Conservation (phyloP, 768 basidiomycete species). For the Lentinus tigrinus region DNA sequence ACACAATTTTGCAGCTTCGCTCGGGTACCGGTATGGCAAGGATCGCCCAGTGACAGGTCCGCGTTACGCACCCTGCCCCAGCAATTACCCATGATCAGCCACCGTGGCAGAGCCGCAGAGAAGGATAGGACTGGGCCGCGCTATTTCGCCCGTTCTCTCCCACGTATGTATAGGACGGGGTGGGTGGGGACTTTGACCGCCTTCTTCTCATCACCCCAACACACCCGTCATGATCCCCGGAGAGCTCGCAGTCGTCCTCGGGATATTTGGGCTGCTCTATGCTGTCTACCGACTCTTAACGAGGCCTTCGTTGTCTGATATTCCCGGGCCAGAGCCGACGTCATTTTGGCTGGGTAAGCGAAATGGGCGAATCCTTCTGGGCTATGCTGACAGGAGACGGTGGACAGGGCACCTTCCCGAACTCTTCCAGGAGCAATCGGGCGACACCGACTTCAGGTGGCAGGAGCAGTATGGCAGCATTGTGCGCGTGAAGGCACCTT, state of each 20-base stretch:
- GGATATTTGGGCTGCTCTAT: slow-evolving; percentile 12
- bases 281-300: slow-evolving; percentile 15
- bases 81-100: not conserved
- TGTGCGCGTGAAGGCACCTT: slow-evolving; percentile 49
- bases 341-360: slow-evolving; percentile 47
- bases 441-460: slow-evolving; percentile 52
- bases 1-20: too few species aligned
- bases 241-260: slow-evolving; percentile 6
- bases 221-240: slow-evolving; percentile 3
- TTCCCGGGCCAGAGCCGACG: slow-evolving; percentile 49
- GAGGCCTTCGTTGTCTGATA: slow-evolving; percentile 42
- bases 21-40: too few species aligned
- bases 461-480: slow-evolving; percentile 48
- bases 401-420: slow-evolving; percentile 47
- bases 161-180: slow-evolving; percentile 10
- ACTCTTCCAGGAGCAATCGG: slow-evolving; percentile 51
- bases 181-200: not conserved
- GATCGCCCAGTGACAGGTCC: too few species aligned
- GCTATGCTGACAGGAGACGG: not conserved
- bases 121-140: not conserved
- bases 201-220: slow-evolving; percentile 6
- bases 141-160: not conserved
- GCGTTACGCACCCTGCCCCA: too few species aligned
- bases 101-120: not conserved
- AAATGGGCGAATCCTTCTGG: not conserved